Evolutionary conservation across 805 yeast species (phyloP), one percentile per base, ranked within the genome.

Genomic region (Kodamaea neixiangensis): DNA sequence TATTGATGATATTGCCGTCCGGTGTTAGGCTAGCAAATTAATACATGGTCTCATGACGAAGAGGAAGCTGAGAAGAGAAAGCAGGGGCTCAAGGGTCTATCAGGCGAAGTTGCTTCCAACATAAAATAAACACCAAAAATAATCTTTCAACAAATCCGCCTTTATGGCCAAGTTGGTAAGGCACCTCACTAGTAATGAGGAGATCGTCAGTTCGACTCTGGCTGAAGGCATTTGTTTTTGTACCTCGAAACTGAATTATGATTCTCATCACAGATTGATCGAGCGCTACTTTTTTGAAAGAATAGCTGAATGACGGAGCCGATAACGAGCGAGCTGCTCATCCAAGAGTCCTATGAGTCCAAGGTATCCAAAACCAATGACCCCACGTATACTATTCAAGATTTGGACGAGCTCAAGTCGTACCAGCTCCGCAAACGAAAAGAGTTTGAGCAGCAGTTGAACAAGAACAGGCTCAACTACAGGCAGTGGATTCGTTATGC

Each of bases 401-500:
- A 93, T 66, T 64, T 86, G 6, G 97, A 90, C 57, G 98, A 93
- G 68, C 76, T 89, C 14, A 76, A 79, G 43, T 93, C 89, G 56
- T 78, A 71, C 52, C 97, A 90, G 64, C 77, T 86, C 20, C 73
- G 91, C 20, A 89, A 87, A 58, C 73, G 99, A 53, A 78, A 80
- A 31, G 97, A 89, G 57, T 93, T 76, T 64, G 98, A 94, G 68
- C 85, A 85, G 57, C 96, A 92, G n/a, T 69, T 94, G 48, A 82
- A 94, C 58, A 79, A 94, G 57, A 93, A 93, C 64, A 72, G 96
- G 52, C 79, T 86, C 33, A 91, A 90, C 61, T 76, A 80, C 60
- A 86, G 89, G 1, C 96, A 91, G 64, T 94, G 98, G 97, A 77
- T 89, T 64, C 75, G 97, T 50, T 94, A 93, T 66, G 98, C 97